Base-by-base conservation (phyloP, 2,329 filamentous ascomycete genomes). In the Fusarium pininemorale region DNA sequence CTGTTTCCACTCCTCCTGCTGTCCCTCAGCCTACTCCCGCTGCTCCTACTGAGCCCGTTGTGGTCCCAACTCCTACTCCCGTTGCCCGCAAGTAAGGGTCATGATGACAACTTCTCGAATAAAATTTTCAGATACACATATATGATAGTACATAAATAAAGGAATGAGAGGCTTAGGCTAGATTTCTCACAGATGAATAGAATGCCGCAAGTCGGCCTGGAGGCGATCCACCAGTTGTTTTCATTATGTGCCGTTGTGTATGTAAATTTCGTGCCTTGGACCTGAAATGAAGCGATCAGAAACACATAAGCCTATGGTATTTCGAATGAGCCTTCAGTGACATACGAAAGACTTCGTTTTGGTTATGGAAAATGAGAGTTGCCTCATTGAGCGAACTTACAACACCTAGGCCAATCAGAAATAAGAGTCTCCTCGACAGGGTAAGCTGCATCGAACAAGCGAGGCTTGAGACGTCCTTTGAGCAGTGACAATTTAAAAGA, bases 351-450 rank as follows among this genome's bases (percentile, higher is more conserved):
- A 14, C 35, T 41, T 41, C 11, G 15, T 54, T 26, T 16, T 28
- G 20, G 14, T n/a, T 24, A 24, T 44, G 12, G 26, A 35, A 57
- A 16, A 32, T 38, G 26, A 32, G 37, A 44, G 37, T 74, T 75
- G 39, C 73, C 70, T 51, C 14, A 69, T 75, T 74, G 38, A 74
- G 73, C 59, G 42, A 37, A 26, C 38, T 47, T 45, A 18, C 20
- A 45, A 20, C 13, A n/a, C 20, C 38, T 28, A 37, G 56, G 14
- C 73, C 73, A 75, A 75, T 75, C 58, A 72, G 65, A 22, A 47
- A 24, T 6, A 24, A 44, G 50, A n/a, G 18, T 13, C 11, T 13
- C 16, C 30, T 28, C 30, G 18, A 22, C 30, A 32, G 54, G 41
- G 53, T 59, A 59, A 59, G 60, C 41, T 45, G 16, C 14, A 26